Conservation (phyloP, 1,139 yeast species). For the Nakaseomyces uthaithaninus region DNA sequence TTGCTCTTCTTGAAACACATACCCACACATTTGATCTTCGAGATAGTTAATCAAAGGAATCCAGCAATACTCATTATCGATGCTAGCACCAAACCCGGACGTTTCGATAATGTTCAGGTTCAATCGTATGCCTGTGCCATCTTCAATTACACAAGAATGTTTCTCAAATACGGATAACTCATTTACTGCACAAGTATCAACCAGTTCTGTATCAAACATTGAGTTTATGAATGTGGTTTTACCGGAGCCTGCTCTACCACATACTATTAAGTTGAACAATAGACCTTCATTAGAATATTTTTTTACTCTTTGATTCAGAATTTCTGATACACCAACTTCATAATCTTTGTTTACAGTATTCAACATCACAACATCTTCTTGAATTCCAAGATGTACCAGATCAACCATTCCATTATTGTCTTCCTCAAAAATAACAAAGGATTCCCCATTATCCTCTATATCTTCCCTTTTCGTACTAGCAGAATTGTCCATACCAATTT, state of each 20-base stretch:
- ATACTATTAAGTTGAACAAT: constrained; percentile 48
- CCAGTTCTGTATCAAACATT: constrained; percentile 36
- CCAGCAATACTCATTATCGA: constrained; percentile 55
- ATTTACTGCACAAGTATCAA: constrained; percentile 23
- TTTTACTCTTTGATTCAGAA: constrained; percentile 28
- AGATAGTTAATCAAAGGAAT: constrained; percentile 48
- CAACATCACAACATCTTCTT: not conserved
- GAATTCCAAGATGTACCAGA: too few species aligned
- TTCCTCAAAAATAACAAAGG: too few species aligned
- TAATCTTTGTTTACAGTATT: not conserved
- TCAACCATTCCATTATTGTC: too few species aligned
- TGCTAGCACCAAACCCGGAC: constrained; percentile 72
- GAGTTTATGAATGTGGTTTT: constrained; percentile 53
- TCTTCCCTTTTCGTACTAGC: too few species aligned
- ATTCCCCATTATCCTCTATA: too few species aligned
- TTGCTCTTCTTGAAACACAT: constrained; percentile 62
- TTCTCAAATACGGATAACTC: not conserved
- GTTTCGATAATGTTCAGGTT: constrained; percentile 55
- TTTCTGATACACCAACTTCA: constrained; percentile 22
- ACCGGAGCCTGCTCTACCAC: constrained; percentile 51
- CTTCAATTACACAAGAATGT: not conserved
- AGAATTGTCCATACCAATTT: too few species aligned
- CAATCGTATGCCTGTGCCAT: constrained; percentile 32
- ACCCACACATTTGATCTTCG: constrained; percentile 51
- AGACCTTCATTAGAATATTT: constrained; percentile 40